phyloP scores from a whole-genome alignment of 352 stramenopile species.

The Pythium oligandrum region DNA sequence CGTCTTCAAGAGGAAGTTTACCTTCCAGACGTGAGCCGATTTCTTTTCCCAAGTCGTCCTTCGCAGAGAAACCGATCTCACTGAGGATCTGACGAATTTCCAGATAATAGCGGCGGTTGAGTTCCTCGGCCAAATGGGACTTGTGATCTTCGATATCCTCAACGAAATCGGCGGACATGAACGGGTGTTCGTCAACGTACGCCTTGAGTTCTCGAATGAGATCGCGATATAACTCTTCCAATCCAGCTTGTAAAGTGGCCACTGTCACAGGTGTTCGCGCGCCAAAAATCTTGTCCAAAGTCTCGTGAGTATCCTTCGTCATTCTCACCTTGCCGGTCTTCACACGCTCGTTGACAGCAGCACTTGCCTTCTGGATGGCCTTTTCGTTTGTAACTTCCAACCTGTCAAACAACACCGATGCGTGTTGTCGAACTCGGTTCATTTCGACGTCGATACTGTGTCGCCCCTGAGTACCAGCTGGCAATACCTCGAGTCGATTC shows the following conservation, averaged over 20 bases:
- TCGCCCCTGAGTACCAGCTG: slow-evolving; percentile 38
- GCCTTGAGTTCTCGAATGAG: slow-evolving; percentile 26
- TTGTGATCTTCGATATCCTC: slow-evolving; percentile 66
- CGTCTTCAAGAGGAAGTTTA: slow-evolving; percentile 56
- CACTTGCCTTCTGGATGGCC: slow-evolving; percentile 53
- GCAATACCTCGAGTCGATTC: slow-evolving; percentile 43
- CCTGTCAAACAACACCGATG: slow-evolving; percentile 63
- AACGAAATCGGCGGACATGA: slow-evolving; percentile 35
- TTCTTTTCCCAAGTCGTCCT: slow-evolving; percentile 63
- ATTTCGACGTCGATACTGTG: slow-evolving; percentile 46
- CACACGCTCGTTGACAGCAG: slow-evolving; percentile 43
- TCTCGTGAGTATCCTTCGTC: slow-evolving; percentile 57
- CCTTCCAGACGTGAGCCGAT: slow-evolving; percentile 54
- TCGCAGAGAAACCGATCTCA: slow-evolving; percentile 53
- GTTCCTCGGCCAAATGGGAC: slow-evolving; percentile 46
- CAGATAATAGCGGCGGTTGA: slow-evolving; percentile 72
- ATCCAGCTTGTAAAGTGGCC: slow-evolving; percentile 45
- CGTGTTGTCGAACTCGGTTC: slow-evolving; percentile 52
- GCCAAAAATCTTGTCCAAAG: slow-evolving; percentile 51
- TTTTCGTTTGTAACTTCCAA: slow-evolving; percentile 71
- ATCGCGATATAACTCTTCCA: slow-evolving; percentile 42
- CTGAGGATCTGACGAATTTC: slow-evolving; percentile 76
- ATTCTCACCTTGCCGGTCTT: slow-evolving; percentile 51
- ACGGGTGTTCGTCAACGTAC: slow-evolving; percentile 24
- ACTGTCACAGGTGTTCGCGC: slow-evolving; percentile 47